Conservation (phyloP, 805 yeast species). For the Yamadazyma tumulicola region DNA sequence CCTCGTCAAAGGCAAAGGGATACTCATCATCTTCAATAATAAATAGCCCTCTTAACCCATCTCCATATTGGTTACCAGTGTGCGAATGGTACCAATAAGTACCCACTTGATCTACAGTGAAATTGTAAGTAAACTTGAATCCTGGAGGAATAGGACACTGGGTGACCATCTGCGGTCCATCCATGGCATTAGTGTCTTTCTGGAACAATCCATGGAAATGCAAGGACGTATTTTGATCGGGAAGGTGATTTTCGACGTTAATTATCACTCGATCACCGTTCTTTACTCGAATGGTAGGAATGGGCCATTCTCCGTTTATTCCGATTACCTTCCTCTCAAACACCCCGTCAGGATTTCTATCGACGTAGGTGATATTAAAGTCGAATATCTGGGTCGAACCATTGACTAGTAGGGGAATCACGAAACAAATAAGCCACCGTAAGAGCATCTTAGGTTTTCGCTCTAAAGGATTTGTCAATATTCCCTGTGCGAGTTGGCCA, state of each 20-base stretch:
- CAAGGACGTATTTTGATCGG: constrained; percentile 34
- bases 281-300: constrained; percentile 37
- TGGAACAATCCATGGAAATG: constrained; percentile 48
- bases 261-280: constrained; percentile 39
- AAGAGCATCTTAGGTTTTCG: no score
- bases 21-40: constrained; percentile 45
- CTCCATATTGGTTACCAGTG: constrained; percentile 72
- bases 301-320: constrained; percentile 49
- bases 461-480: no score
- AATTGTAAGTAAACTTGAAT: constrained; percentile 34
- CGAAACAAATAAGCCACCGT: no score
- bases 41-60: constrained; percentile 70
- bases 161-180: constrained; percentile 44
- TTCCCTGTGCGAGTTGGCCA: no score
- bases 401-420: no score
- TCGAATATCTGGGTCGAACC: constrained; percentile 32
- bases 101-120: constrained; percentile 34
- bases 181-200: constrained; percentile 37
- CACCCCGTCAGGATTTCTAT: constrained; percentile 57
- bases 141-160: constrained; percentile 46
- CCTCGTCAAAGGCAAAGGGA: constrained; percentile 68
- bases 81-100: constrained; percentile 77
- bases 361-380: constrained; percentile 36
- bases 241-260: constrained; percentile 30
- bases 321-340: constrained; percentile 51